phyloP scores from a whole-genome alignment of 441 rosid genomes.

The Mallotus repandus region DNA sequence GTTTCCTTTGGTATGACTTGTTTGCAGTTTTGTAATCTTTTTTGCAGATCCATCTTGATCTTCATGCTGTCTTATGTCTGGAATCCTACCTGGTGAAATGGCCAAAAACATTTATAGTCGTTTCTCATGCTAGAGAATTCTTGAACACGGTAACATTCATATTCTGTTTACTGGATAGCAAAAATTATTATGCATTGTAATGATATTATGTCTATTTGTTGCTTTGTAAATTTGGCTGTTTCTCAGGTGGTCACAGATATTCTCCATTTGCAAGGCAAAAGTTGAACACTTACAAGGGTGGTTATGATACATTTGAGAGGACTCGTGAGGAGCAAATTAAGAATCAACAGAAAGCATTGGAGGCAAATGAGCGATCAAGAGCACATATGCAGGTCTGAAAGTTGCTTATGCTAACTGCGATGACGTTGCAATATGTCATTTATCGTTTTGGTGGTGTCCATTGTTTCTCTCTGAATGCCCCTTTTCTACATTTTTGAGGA shows the following conservation, averaged over 20 bases:
- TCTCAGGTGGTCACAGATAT: conserved; percentile 95
- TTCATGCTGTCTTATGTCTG: conserved; percentile 96
- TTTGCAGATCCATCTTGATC: conserved; percentile 97
- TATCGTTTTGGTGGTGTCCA: conserved; percentile 1
- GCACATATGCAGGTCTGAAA: conserved; percentile 86
- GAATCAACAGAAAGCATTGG: conserved; percentile 90
- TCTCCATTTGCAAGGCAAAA: conserved; percentile 91
- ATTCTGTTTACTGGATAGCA: background rate
- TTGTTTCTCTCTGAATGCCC: background rate
- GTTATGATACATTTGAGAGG: conserved; percentile 87
- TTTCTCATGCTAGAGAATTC: conserved; percentile 98
- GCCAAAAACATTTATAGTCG: conserved; percentile 97
- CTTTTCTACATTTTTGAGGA: background rate
- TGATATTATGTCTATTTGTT: background rate
- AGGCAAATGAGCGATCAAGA: conserved; percentile 77
- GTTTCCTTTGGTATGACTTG: conserved; percentile 11
- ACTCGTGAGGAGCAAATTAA: conserved; percentile 82
- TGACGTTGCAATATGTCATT: conserved; percentile 16
- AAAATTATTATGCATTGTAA: background rate
- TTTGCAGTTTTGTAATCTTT: conserved; percentile 18
- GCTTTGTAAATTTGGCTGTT: conserved; percentile 3
- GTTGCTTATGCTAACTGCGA: background rate
- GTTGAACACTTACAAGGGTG: conserved; percentile 70
- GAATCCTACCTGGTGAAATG: conserved; percentile 90
- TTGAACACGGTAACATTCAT: conserved; percentile 69